Evolutionary conservation across 768 basidiomycete species (phyloP).

Genomic region (Serendipita sp.): DNA sequence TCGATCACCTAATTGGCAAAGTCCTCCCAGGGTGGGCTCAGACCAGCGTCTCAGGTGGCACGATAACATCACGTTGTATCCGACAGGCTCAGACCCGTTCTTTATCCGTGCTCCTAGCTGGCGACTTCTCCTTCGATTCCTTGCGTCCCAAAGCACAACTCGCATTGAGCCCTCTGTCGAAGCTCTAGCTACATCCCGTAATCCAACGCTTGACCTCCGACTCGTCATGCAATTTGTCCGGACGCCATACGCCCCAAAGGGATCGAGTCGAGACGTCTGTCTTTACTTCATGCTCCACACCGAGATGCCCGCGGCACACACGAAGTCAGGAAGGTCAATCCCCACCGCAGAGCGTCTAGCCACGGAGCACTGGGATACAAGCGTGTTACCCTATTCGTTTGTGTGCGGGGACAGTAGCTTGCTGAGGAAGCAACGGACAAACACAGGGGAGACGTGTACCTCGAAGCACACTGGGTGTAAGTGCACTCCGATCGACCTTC

Average conservation of each 20-base stretch:
- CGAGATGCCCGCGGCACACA: slow-evolving; percentile 3
- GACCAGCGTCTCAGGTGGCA: background rate
- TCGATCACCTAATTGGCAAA: background rate
- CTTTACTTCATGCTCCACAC: background rate
- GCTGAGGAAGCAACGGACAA: background rate
- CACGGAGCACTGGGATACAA: background rate
- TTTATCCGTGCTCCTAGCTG: background rate
- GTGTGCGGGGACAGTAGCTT: background rate
- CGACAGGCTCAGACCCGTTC: background rate
- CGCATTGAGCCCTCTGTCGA: slow-evolving; percentile 1
- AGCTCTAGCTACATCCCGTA: background rate
- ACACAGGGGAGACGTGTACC: background rate
- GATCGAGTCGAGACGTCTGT: background rate
- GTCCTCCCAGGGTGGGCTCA: background rate
- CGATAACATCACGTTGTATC: background rate
- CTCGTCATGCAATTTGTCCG: slow-evolving; percentile 2
- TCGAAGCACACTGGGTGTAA: background rate
- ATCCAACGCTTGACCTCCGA: slow-evolving; percentile 3
- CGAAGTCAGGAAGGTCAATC: background rate
- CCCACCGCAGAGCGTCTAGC: background rate
- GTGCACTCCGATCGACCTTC: background rate
- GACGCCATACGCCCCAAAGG: background rate
- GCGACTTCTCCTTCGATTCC: background rate
- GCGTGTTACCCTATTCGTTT: background rate
- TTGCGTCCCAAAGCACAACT: background rate